Base-by-base conservation (phyloP, 2,329 filamentous ascomycete species). In the Pseudopithomyces chartarum region DNA sequence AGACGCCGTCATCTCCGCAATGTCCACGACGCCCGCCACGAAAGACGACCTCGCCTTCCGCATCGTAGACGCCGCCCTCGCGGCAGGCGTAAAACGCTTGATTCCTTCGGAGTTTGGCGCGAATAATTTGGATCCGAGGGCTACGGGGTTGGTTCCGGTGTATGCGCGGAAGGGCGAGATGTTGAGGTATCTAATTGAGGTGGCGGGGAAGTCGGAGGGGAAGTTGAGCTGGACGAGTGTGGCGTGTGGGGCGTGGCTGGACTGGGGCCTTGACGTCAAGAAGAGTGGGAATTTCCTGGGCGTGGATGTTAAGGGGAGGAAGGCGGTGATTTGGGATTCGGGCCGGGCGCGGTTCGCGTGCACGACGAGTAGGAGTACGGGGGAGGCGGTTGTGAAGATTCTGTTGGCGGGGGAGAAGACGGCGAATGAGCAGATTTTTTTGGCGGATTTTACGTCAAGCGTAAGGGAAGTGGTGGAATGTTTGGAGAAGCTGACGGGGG, bases 101-200 rank as follows among this genome's bases (percentile, higher is more conserved):
- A 70, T 80, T 34, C 78, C 78, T 1, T 68, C 67, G 6, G 77
- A 79, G 55, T 80, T 73, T 56, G 77, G 76, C 50, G 62, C 68
- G 33, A 71, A 80, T 52, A 70, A 73, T n/a, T 58, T 64, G 6
- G 75, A 78, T 57, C 60, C 66, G 0, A 63, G 67, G 2, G 63
- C 69, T 1, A 53, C 61, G 3, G 56, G 49, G 1, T 54, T 80
- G 5, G 61, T 63, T 20, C 78, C 78, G 0, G 71, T 78, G 6
- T 80, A 71, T 56, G 60, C 60, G 7, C 61, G 58, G 22, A 80
- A 80, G 56, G 67, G 70, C 12, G 58, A 64, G 39, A 71, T 71
- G 39, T 63, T 73, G 11, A 61, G 75, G 29, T 77, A 79, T 56
- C 61, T 79, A 7, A 59, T 66, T 17, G 57, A 62, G 12, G 59